These are phyloP conservation scores for Suillus lakei DNA, from an alignment of 768 basidiomycete genomes.

Conservation along the genomic window DNA sequence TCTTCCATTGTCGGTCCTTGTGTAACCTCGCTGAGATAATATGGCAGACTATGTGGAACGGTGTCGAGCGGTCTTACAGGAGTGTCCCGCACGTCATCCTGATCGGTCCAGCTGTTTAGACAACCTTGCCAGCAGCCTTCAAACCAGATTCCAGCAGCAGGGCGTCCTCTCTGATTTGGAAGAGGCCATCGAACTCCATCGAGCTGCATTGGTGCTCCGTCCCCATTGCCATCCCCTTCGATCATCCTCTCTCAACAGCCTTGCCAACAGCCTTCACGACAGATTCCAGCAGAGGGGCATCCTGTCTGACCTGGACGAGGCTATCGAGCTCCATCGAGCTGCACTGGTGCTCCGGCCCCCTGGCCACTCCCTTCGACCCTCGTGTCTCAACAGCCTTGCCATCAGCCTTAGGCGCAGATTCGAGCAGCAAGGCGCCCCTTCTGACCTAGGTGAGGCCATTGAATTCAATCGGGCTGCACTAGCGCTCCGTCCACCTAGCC, in stretches of 20 bases:
- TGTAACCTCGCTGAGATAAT: not conserved
- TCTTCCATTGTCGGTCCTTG: too few relatives aligned
- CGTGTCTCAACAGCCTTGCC: not conserved
- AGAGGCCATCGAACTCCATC: too few relatives aligned
- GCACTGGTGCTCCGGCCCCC: not conserved
- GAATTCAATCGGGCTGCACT: too few relatives aligned
- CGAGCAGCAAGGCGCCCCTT: too few relatives aligned
- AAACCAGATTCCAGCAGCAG: too few relatives aligned
- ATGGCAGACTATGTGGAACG: not conserved
- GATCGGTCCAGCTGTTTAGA: not conserved
- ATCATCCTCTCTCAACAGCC: not conserved
- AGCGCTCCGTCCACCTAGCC: too few relatives aligned
- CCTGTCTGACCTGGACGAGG: not conserved
- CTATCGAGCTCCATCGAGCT: not conserved
- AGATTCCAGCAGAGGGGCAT: not conserved
- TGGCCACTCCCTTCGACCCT: not conserved
- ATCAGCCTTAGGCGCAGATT: too few relatives aligned
- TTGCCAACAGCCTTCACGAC: not conserved
- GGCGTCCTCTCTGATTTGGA: too few relatives aligned
- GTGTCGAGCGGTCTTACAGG: not conserved
- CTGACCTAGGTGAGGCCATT: too few relatives aligned
- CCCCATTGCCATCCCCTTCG: too few relatives aligned
- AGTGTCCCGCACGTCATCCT: not conserved
- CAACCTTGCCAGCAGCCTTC: too few relatives aligned
- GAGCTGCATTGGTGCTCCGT: too few relatives aligned